Evolutionary conservation across 768 basidiomycete genomes (phyloP).

Genomic region (Suillus weaverae): DNA sequence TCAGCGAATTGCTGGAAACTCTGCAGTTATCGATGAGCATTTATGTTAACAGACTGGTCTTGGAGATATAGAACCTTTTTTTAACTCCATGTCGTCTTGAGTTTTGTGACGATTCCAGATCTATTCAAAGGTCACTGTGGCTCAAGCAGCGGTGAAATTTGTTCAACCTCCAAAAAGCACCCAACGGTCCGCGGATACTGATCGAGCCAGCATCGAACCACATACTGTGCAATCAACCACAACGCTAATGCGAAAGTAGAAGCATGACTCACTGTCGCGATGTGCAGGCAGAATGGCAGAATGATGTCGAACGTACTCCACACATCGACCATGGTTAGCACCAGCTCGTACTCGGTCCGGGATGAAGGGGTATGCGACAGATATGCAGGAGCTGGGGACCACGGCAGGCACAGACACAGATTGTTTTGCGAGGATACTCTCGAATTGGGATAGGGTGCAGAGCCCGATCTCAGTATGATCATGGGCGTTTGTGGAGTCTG

Average conservation of each 20-base stretch:
- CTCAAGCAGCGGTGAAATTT: not conserved
- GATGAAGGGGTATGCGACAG: too few species aligned
- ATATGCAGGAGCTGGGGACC: not conserved
- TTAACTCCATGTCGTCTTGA: too few species aligned
- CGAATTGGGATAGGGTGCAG: not conserved
- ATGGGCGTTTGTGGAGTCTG: not conserved
- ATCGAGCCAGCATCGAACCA: not conserved
- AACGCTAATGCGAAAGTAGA: not conserved
- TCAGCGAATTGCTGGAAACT: too few species aligned
- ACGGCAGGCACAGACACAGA: not conserved
- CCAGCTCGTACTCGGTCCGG: too few species aligned
- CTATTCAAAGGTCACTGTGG: not conserved
- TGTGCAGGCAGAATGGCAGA: not conserved
- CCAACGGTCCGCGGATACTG: not conserved
- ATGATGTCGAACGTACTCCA: not conserved
- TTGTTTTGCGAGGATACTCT: not conserved
- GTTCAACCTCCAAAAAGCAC: not conserved
- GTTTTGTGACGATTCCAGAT: too few species aligned
- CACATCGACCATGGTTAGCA: not conserved
- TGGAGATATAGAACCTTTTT: too few species aligned
- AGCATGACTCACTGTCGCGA: not conserved
- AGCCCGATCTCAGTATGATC: not conserved
- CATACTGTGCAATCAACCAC: not conserved
- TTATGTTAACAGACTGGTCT: too few species aligned
- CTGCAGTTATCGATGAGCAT: too few species aligned